These are phyloP conservation scores for Pestalotiopsis sp. DNA, from an alignment of 2,329 filamentous ascomycete genomes.

Conservation along the genomic window DNA sequence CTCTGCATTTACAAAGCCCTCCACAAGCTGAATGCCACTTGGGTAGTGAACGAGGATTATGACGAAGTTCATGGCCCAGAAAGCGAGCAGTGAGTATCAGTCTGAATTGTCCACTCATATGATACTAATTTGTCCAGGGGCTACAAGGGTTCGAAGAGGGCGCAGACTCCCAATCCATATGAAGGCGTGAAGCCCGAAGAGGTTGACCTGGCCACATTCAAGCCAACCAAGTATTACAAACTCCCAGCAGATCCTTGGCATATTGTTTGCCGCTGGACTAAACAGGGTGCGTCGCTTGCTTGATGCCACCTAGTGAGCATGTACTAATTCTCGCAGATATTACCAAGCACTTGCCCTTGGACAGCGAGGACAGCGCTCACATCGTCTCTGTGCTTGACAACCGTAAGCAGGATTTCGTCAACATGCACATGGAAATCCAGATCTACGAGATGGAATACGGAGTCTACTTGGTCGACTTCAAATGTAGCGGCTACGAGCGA, in stretches of 20 bases:
- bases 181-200: slow-evolving; percentile 28
- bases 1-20: slow-evolving; percentile 94
- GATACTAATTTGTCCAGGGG: slow-evolving; percentile 8
- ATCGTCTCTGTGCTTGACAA: slow-evolving; percentile 45
- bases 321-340: background rate
- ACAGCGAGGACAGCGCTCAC: slow-evolving; percentile 43
- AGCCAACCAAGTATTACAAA: slow-evolving; percentile 68
- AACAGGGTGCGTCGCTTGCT: slow-evolving; percentile 68
- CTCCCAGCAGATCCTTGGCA: slow-evolving; percentile 96
- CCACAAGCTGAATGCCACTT: slow-evolving; percentile 83
- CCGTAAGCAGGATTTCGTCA: slow-evolving; percentile 69
- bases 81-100: slow-evolving; percentile 41
- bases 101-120: slow-evolving; percentile 19
- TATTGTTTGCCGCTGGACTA: slow-evolving; percentile 86
- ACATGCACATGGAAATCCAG: slow-evolving; percentile 94
- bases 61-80: slow-evolving; percentile 50
- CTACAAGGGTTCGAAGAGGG: slow-evolving; percentile 23
- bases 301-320: slow-evolving; percentile 20
- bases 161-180: slow-evolving; percentile 26
- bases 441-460: slow-evolving; percentile 91
- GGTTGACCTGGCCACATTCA: slow-evolving; percentile 41
- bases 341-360: slow-evolving; percentile 30
- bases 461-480: slow-evolving; percentile 97
- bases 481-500: slow-evolving; percentile 94
- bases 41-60: slow-evolving; percentile 71